Base-by-base conservation (phyloP, 2,329 filamentous ascomycete species). In the Talaromyces amestolkiae region DNA sequence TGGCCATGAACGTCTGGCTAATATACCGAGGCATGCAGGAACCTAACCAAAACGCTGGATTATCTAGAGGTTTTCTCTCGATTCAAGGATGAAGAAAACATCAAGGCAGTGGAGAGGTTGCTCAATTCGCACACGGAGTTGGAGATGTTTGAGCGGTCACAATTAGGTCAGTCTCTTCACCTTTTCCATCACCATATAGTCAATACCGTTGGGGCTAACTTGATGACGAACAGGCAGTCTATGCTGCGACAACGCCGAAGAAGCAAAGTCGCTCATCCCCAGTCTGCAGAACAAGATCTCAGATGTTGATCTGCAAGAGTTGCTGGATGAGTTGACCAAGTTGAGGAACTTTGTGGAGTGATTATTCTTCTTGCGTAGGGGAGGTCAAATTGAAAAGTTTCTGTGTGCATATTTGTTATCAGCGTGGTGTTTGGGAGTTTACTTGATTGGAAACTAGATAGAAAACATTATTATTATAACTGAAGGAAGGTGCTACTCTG, bases 241-340 rank as follows among this genome's bases (percentile, higher is more conserved):
- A 45, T 97, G 93, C 79, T 97, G 93, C 76, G 93, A 96, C 73
- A 90, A 89, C 53, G 90, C 92, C 66, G 95, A 99, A 75, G 96
- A 99, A 80, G 95, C 95, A 67, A 97, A 97, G 81, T 97, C 92
- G 9, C 85, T 99, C 66, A 96, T 99, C 68, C 96, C 95, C 1
- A 97, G 86, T 70, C 78, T 99, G 60, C 85, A 89, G 71, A 89
- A 93, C 78, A 99, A 99, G 81, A 96, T 98, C 74, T 86, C 86
- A 67, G 94, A 98, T 76, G 91, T 92, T 41, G 92, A 96, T 71
- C 81, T 99, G 69, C 90, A 96, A 78, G 89, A 93, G 68, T 82
- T 98, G 65, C 85, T 99, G 65, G 89, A 97, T 74, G 93, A 99
- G 81, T 90, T 98, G 79, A 91, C 89, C 71, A 96, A 96, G 83